Conservation (phyloP, 106 monocot species). For the Platanthera guangdongensis region DNA sequence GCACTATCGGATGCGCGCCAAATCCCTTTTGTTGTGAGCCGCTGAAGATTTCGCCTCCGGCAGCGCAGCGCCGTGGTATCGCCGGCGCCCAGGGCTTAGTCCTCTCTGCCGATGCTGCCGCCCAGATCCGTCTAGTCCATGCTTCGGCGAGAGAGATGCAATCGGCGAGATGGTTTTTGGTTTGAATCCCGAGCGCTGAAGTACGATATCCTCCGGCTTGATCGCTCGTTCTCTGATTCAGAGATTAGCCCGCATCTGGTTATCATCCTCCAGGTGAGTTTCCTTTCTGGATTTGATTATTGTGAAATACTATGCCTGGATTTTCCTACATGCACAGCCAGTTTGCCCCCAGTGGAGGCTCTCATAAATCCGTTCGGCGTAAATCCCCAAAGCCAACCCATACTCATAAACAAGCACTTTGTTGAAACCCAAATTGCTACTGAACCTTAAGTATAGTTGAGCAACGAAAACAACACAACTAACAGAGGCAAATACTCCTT, state of each 20-base stretch:
- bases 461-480: no score
- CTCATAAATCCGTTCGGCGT: no score
- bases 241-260: neutral
- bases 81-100: neutral
- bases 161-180: neutral
- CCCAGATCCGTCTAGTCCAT: neutral
- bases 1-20: no score
- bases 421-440: no score
- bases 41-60: neutral
- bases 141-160: neutral
- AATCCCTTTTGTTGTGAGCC: neutral
- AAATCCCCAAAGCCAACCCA: no score
- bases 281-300: neutral
- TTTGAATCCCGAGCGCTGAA: neutral
- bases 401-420: no score
- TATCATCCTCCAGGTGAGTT: neutral
- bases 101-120: neutral
- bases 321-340: neutral
- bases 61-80: neutral
- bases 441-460: no score
- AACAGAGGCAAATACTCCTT: no score
- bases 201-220: neutral
- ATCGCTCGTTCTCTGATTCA: neutral
- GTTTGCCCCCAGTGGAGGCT: no score
- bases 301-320: neutral